Evolutionary conservation across 2,329 filamentous ascomycete species (phyloP).

Genomic region (Arthrobotrys pseudoclavata): DNA sequence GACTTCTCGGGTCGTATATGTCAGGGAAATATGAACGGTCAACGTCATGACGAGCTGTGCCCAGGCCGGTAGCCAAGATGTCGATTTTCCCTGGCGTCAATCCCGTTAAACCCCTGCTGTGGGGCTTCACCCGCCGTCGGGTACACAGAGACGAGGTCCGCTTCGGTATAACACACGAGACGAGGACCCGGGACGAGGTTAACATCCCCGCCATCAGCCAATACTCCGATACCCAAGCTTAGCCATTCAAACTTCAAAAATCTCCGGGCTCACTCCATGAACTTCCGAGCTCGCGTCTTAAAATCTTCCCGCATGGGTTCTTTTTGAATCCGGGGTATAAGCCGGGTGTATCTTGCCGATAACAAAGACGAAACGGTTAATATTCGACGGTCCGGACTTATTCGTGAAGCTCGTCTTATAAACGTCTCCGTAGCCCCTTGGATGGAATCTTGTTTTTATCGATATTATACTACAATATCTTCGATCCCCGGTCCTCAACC

Average conservation of each 20-base stretch:
- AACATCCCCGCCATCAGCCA: background rate
- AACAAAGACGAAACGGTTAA: background rate
- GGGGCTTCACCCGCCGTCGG: too few relatives aligned
- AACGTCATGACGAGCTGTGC: too few relatives aligned
- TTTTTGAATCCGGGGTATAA: background rate
- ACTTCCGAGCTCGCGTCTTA: background rate
- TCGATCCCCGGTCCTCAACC: too few relatives aligned
- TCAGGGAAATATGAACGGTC: background rate
- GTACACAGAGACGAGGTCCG: constrained; percentile 14
- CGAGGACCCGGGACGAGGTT: constrained; percentile 14
- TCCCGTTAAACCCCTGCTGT: too few relatives aligned
- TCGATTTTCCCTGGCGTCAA: too few relatives aligned
- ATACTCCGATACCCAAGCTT: background rate
- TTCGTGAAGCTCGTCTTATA: background rate
- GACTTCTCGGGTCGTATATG: background rate
- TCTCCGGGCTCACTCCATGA: background rate
- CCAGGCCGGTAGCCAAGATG: too few relatives aligned
- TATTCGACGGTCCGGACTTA: too few relatives aligned
- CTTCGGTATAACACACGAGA: background rate
- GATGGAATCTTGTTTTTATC: background rate
- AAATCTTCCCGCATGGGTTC: background rate
- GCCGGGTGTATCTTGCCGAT: constrained; percentile 8
- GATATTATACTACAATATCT: background rate
- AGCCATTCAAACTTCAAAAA: background rate
- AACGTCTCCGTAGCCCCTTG: background rate